Conservation (phyloP, 495 filamentous ascomycete genomes). For the Emericellopsis terricola region DNA sequence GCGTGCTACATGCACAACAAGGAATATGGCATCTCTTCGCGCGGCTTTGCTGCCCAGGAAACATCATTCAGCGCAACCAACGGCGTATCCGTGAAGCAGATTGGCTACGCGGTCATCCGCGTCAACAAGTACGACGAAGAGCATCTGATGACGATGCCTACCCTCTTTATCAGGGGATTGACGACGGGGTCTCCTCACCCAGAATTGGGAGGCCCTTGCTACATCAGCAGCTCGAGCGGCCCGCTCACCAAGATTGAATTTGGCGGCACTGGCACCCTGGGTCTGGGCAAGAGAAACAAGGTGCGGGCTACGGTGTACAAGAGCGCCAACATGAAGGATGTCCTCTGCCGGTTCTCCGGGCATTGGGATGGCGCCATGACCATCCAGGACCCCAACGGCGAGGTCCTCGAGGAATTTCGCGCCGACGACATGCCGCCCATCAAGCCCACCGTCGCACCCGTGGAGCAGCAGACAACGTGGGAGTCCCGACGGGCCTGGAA, state of each 20-base stretch:
- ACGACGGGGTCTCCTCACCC: conserved; percentile 24
- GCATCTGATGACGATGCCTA: conserved; percentile 28
- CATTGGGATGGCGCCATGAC: not conserved
- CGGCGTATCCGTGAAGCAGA: conserved; percentile 64
- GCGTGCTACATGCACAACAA: conserved; percentile 65
- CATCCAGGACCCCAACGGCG: conserved; percentile 3
- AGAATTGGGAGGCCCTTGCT: conserved; percentile 18
- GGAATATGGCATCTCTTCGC: conserved; percentile 54
- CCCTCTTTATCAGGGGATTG: conserved; percentile 24
- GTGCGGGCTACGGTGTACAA: not conserved
- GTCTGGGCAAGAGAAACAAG: conserved; percentile 11
- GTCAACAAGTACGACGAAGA: conserved; percentile 30
- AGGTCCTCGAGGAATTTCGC: conserved; percentile 13
- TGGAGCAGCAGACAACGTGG: conserved; percentile 23
- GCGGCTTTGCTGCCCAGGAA: conserved; percentile 80
- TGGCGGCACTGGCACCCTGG: conserved; percentile 15
- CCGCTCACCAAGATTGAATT: conserved; percentile 20
- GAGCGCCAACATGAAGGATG: not conserved
- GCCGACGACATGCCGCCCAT: conserved; percentile 8
- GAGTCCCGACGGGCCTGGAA: conserved; percentile 24
- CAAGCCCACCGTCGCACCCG: conserved; percentile 9
- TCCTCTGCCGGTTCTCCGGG: not conserved
- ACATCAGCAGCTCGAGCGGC: conserved; percentile 13
- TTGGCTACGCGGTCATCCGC: conserved; percentile 50
- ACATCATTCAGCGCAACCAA: conserved; percentile 48